Base-by-base conservation (phyloP, 169 alveolate species). In the Plasmodium fragile region DNA sequence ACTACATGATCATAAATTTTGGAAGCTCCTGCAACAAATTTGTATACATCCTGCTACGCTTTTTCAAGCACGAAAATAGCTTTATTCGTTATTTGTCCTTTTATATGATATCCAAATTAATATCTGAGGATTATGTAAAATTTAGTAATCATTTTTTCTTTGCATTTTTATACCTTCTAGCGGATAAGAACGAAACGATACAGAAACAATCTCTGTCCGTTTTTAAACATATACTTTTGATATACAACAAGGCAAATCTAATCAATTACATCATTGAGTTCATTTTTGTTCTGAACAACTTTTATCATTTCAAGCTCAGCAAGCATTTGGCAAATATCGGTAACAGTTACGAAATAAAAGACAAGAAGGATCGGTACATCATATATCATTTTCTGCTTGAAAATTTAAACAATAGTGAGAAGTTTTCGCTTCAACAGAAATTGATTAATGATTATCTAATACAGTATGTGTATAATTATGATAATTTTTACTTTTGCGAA, bases 21-120 rank as follows among this genome's bases (percentile, higher is more conserved):
- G 93, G 93, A 30, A 84, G 93, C 65, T 84, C 93, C 4, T 84
- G 93, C 28, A 84, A 84, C 77, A 84, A 84, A 52, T 84, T 84
- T 84, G 93, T 84, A 2, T 72, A 73, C 32, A 53, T 73, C 34
- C 80, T 84, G 11, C 41, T 84, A 28, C 93, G 93, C 30, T 84
- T 84, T 36, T 84, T 84, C 59, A 84, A 84, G 11, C 93, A 84
- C 34, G 93, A 84, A 39, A 84, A 84, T 49, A 73, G 85, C 16
- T 84, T 84, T 52, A 72, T 84, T 52, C 39, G 93, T n/a, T 84
- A 84, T 84, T 84, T 84, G 78, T 84, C 93, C 6, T 84, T 84
- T 84, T 84, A 84, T 75, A 75, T 75, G 53, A 43, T 84, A 73
- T 84, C 93, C 16, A 84, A 84, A 73, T 72, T 84, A 72, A 73